A percentile compares a stretch with the other conserved stretches of the same genome.
phyloP scores from a whole-genome alignment of 2,329 filamentous ascomycete species.

The Pseudogymnoascus sp. region DNA sequence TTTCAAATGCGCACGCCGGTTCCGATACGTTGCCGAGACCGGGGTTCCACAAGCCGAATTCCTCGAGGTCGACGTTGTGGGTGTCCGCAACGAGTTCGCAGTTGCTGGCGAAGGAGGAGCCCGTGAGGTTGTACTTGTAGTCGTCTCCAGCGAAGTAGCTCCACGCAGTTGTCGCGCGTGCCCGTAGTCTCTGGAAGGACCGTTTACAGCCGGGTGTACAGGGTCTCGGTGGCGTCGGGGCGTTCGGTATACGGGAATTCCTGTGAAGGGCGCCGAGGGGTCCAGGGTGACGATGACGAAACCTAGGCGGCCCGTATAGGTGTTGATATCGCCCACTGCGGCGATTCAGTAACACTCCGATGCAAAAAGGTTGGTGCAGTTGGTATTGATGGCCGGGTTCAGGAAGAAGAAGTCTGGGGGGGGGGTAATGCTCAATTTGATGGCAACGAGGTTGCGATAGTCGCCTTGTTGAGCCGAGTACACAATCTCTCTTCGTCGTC shows the following conservation, averaged over 20 bases:
- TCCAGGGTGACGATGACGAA: background rate
- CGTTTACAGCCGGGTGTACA: background rate
- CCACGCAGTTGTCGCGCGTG: background rate
- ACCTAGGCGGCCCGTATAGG: constrained; percentile 11
- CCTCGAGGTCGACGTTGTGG: background rate
- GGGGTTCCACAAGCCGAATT: background rate
- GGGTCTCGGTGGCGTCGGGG: background rate
- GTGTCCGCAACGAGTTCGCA: background rate
- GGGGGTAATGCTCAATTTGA: constrained; percentile 19
- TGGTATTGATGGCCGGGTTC: background rate
- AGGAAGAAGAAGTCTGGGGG: constrained; percentile 15
- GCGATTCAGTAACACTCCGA: constrained; percentile 21
- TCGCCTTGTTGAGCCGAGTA: constrained; percentile 20
- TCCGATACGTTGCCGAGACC: background rate
- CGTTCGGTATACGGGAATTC: background rate
- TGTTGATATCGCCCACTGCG: constrained; percentile 22
- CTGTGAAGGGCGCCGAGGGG: background rate
- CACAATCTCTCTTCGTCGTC: too few relatives aligned
- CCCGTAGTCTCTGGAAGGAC: background rate
- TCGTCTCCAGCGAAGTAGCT: background rate
- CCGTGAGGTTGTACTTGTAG: background rate
- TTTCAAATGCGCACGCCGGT: constrained; percentile 10
- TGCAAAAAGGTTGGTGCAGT: constrained; percentile 20
- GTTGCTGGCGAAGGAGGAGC: background rate
- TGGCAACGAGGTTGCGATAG: constrained; percentile 22